Conservation (phyloP, 2,329 filamentous ascomycete genomes). For the Penicillium sp. region DNA sequence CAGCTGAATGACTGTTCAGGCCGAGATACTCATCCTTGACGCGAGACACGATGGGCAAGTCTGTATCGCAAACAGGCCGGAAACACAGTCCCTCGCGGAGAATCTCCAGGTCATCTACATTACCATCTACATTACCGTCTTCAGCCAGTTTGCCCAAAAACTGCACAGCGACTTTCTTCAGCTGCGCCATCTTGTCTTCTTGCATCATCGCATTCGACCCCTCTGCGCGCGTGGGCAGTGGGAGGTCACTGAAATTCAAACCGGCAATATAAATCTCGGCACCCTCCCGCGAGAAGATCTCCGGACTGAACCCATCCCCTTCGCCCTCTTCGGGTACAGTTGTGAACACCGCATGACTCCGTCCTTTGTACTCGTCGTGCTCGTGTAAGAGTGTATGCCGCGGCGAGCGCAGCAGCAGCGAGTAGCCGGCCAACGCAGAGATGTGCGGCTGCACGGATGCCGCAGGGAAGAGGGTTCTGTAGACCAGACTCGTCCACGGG, state of each 20-base stretch:
- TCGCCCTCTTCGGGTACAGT: constrained; percentile 41
- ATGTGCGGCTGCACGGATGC: constrained; percentile 52
- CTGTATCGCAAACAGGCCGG: constrained; percentile 63
- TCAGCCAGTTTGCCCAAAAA: constrained; percentile 29
- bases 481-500: constrained; percentile 67
- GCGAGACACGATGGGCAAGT: constrained; percentile 60
- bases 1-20: constrained; percentile 40
- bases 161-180: constrained; percentile 30
- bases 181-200: constrained; percentile 32
- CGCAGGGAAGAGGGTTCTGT: constrained; percentile 59
- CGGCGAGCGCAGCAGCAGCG: constrained; percentile 62
- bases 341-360: constrained; percentile 67
- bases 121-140: constrained; percentile 24
- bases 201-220: constrained; percentile 39
- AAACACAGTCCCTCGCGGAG: constrained; percentile 67
- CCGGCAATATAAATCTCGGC: constrained; percentile 72
- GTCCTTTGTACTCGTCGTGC: constrained; percentile 33
- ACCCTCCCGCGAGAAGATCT: constrained; percentile 64
- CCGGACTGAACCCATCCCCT: constrained; percentile 58
- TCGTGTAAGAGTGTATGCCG: constrained; percentile 35
- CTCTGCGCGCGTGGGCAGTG: constrained; percentile 55
- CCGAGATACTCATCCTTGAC: constrained; percentile 57
- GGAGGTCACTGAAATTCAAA: constrained; percentile 59
- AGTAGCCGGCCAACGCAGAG: constrained; percentile 65
- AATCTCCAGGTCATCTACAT: constrained; percentile 55